phyloP scores from a whole-genome alignment of 2,329 filamentous ascomycete genomes.

The Claviceps fusiformis region DNA sequence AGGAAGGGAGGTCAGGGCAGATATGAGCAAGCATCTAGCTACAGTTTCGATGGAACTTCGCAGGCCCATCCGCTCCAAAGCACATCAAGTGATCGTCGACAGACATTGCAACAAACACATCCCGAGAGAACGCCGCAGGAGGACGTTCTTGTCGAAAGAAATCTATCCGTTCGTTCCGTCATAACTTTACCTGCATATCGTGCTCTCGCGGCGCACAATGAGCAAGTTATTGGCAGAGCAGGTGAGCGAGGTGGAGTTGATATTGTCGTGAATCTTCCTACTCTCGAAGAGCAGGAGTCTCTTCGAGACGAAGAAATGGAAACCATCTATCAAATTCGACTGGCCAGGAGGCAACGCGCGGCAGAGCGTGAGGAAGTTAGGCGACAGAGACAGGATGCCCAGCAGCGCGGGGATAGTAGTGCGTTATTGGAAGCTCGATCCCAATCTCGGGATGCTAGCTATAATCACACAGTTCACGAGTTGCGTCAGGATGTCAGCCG shows the following conservation, averaged over 20 bases:
- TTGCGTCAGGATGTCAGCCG: conserved; percentile 41
- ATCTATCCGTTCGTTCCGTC: conserved; percentile 80
- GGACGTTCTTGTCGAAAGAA: conserved; percentile 50
- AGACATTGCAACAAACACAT: not conserved
- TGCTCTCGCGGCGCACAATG: conserved; percentile 54
- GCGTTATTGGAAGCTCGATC: conserved; percentile 55
- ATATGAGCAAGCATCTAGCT: conserved; percentile 19
- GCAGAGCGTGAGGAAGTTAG: conserved; percentile 68
- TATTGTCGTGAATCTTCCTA: conserved; percentile 74
- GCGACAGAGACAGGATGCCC: conserved; percentile 55
- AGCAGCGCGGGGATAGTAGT: conserved; percentile 53
- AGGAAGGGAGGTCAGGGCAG: conserved; percentile 7
- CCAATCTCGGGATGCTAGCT: conserved; percentile 33
- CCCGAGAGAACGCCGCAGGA: conserved; percentile 15
- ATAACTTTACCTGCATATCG: conserved; percentile 88
- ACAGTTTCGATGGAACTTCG: conserved; percentile 13
- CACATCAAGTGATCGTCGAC: conserved; percentile 5
- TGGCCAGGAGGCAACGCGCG: conserved; percentile 60
- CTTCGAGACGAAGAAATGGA: conserved; percentile 87
- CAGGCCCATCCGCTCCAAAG: conserved; percentile 15
- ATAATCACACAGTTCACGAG: conserved; percentile 45
- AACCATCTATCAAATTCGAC: conserved; percentile 74
- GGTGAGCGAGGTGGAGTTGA: conserved; percentile 89
- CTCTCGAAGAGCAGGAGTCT: conserved; percentile 62
- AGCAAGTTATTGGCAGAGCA: conserved; percentile 74